Evolutionary conservation across 2,329 filamentous ascomycete genomes (phyloP).

Genomic region (Claviceps sp.): DNA sequence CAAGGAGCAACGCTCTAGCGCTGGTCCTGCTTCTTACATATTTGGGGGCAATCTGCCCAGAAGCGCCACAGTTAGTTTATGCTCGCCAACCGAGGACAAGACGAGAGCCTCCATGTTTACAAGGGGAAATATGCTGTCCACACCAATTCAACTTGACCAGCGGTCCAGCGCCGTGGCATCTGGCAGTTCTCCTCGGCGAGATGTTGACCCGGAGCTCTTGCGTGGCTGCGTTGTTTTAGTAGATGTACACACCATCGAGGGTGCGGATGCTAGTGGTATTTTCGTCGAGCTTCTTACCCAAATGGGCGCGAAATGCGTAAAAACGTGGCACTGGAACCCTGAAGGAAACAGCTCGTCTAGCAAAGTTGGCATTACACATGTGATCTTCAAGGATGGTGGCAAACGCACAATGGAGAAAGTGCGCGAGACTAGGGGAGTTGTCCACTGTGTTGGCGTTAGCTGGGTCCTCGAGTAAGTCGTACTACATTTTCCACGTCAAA

Average conservation of each 20-base stretch:
- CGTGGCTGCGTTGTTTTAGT: slow-evolving; percentile 67
- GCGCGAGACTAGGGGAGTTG: slow-evolving; percentile 54
- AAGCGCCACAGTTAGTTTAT: slow-evolving; percentile 40
- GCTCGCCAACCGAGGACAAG: slow-evolving; percentile 35
- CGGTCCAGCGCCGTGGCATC: slow-evolving; percentile 45
- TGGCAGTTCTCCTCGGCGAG: slow-evolving; percentile 39
- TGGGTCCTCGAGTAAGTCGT: slow-evolving; percentile 85
- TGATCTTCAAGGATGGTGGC: slow-evolving; percentile 80
- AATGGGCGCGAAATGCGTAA: slow-evolving; percentile 72
- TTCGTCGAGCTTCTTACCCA: slow-evolving; percentile 67
- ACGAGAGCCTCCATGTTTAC: slow-evolving; percentile 5
- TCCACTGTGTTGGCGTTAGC: slow-evolving; percentile 75
- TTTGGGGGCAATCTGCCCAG: slow-evolving; percentile 30
- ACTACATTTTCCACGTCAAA: slow-evolving; percentile 11
- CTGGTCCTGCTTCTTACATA: slow-evolving; percentile 31
- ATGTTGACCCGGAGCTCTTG: slow-evolving; percentile 41
- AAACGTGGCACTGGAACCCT: slow-evolving; percentile 63
- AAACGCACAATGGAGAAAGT: slow-evolving; percentile 73
- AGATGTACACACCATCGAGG: slow-evolving; percentile 72
- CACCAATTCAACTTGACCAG: slow-evolving; percentile 32
- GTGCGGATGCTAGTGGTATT: slow-evolving; percentile 65
- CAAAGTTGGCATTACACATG: slow-evolving; percentile 70
- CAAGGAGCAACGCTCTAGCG: slow-evolving; percentile 38
- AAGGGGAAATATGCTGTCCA: neutral
- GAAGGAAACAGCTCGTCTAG: slow-evolving; percentile 24